Base-by-base conservation (phyloP, 2,329 filamentous ascomycete genomes). In the Aureobasidium lini region DNA sequence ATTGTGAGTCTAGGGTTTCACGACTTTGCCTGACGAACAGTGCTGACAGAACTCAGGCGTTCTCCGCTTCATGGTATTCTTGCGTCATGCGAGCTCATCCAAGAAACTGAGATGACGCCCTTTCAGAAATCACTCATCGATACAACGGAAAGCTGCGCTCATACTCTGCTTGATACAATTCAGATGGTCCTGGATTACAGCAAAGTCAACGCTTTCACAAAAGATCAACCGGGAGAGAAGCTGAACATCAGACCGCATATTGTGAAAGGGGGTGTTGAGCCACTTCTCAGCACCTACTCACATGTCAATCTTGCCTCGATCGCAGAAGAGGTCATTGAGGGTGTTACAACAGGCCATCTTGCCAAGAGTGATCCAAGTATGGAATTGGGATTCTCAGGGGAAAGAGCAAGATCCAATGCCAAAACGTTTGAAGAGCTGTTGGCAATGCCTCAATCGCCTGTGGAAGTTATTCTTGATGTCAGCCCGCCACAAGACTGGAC, bases 281-380 rank as follows among this genome's bases (percentile, higher is more conserved):
- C 70, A 61, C 18, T 60, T 63, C 44, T 73, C 60, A 62, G 67
- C 57, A 44, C 67, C 8, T 67, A 67, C n/a, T 63, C 66, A 9
- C 53, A 64, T 28, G 59, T 75, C 0, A 76, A 79, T 61, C 63
- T 79, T 1, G 72, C 72, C 9, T 67, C 74, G 4, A 62, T 81
- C 10, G 74, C 78, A 0, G 81, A 82, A 66, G 80, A 83, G 62
- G 80, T 81, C 0, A 75, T 79, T 11, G 79, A 81, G 62, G 79
- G 79, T 3, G 78, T 81, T 4, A 79, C 76, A 59, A 70, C 79
- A 6, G 81, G 81, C 0, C 79, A 82, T 37, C 69, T 1, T 75
- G 76, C 65, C 71, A 67, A 56, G 64, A 67, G 32, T 63, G 65
- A 63, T 6, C 34, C 50, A 10, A 59, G 59, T 8, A 43, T 49